Conservation (phyloP, 805 yeast species). For the Myxozyma mucilagina region DNA sequence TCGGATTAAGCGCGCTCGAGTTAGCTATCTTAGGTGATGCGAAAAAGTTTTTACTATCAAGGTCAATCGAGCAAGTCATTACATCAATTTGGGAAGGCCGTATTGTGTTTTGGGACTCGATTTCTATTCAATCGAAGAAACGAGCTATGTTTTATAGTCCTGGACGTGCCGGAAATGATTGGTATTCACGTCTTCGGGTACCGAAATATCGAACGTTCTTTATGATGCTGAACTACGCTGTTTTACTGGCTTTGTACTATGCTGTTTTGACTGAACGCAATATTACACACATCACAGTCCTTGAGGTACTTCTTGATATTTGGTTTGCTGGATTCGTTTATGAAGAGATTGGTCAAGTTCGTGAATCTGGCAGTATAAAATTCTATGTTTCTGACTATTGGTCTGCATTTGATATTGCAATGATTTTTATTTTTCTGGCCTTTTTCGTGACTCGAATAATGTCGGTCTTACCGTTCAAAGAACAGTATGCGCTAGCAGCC, state of each 20-base stretch:
- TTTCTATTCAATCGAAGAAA: constrained; percentile 35
- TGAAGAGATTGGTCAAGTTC: constrained; percentile 71
- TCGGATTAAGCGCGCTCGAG: constrained; percentile 34
- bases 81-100: constrained; percentile 39
- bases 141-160: constrained; percentile 33
- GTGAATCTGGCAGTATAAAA: constrained; percentile 37
- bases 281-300: constrained; percentile 17
- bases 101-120: constrained; percentile 41
- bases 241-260: constrained; percentile 37
- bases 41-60: constrained; percentile 36
- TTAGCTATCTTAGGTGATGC: constrained; percentile 38
- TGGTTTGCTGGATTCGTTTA: constrained; percentile 92
- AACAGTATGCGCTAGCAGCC: constrained; percentile 31
- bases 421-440: constrained; percentile 33
- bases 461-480: constrained; percentile 19
- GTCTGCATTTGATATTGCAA: constrained; percentile 37
- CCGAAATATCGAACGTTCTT: constrained; percentile 38
- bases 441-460: constrained; percentile 31
- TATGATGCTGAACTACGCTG: constrained; percentile 37
- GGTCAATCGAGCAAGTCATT: constrained; percentile 37
- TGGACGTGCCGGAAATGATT: constrained; percentile 26
- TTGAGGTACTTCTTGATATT: constrained; percentile 56
- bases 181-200: constrained; percentile 39
- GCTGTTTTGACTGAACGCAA: constrained; percentile 33
- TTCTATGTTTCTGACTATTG: constrained; percentile 38